Percentiles rank a stretch among this genome's conserved stretches.
Evolutionary conservation across 78 protist species (phyloP).

Genomic region (Polysphondylium violaceum): DNA sequence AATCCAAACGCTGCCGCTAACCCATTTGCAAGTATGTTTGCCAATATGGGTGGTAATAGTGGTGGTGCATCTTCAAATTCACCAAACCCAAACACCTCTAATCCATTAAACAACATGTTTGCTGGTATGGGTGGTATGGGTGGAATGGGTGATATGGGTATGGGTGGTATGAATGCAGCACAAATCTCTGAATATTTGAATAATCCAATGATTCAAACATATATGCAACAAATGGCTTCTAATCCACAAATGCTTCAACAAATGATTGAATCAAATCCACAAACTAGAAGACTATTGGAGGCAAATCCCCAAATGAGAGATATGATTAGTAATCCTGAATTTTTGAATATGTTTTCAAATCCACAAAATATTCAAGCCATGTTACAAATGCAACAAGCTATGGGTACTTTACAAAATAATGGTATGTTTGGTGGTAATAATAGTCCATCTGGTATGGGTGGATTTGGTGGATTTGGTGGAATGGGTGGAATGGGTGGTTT

Average conservation of each 20-base stretch:
- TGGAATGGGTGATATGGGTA: conserved; percentile 70
- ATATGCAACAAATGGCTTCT: conserved; percentile 70
- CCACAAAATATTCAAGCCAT: conserved; percentile 84
- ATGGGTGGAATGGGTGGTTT: conserved; percentile 78
- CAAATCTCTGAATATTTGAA: conserved; percentile 69
- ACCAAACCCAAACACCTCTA: not conserved
- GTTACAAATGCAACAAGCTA: conserved; percentile 83
- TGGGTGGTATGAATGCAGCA: conserved; percentile 16
- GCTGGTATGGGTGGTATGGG: conserved; percentile 89
- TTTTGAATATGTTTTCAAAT: conserved; percentile 54
- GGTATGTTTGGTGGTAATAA: conserved; percentile 21
- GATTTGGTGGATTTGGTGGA: conserved; percentile 23
- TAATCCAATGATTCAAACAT: conserved; percentile 84
- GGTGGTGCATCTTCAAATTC: not conserved
- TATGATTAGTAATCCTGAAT: conserved; percentile 47
- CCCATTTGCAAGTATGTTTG: conserved; percentile 25
- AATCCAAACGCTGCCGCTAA: conserved; percentile 12
- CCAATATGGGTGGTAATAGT: not conserved
- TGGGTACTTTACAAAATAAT: conserved; percentile 66
- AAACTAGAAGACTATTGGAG: conserved; percentile 51
- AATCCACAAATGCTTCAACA: conserved; percentile 87
- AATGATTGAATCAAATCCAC: conserved; percentile 78
- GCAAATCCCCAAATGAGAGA: conserved; percentile 79
- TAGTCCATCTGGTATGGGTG: conserved; percentile 17
- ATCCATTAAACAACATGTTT: conserved; percentile 39